Conservation (phyloP, 768 basidiomycete species). For the Amanita pseudoporphyria region DNA sequence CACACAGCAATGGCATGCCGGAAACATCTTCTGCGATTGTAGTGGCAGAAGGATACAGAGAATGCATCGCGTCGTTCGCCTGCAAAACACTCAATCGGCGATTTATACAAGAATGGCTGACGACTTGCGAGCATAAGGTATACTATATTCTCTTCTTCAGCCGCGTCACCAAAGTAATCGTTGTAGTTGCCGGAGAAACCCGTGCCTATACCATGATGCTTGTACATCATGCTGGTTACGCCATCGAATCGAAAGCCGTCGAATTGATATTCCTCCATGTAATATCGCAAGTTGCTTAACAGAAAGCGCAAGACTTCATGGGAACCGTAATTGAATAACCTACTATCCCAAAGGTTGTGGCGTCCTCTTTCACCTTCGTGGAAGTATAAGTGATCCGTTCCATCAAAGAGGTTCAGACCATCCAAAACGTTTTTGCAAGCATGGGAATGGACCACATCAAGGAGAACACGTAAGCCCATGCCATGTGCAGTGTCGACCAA, state of each 20-base stretch:
- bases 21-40: conserved; percentile 99
- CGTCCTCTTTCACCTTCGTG: conserved; percentile 85
- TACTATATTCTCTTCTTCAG: conserved; percentile 83
- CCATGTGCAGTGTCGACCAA: conserved; percentile 93
- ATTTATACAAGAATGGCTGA: not conserved
- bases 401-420: conserved; percentile 92
- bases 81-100: conserved; percentile 21
- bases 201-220: conserved; percentile 94
- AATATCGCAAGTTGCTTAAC: conserved; percentile 90
- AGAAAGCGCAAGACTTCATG: conserved; percentile 96
- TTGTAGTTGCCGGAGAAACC: conserved; percentile 98
- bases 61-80: conserved; percentile 90
- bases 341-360: conserved; percentile 97
- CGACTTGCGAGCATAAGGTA: conserved; percentile 91
- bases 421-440: conserved; percentile 97
- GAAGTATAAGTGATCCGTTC: conserved; percentile 96
- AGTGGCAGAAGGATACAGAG: conserved; percentile 68
- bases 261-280: conserved; percentile 90
- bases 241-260: conserved; percentile 99
- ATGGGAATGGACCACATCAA: conserved; percentile 97
- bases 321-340: conserved; percentile 91
- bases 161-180: conserved; percentile 86
- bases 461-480: conserved; percentile 85
- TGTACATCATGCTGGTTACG: conserved; percentile 99
- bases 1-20: conserved; percentile 93